Base-by-base conservation (phyloP, 2,329 filamentous ascomycete species). In the Alternaria postmessia region DNA sequence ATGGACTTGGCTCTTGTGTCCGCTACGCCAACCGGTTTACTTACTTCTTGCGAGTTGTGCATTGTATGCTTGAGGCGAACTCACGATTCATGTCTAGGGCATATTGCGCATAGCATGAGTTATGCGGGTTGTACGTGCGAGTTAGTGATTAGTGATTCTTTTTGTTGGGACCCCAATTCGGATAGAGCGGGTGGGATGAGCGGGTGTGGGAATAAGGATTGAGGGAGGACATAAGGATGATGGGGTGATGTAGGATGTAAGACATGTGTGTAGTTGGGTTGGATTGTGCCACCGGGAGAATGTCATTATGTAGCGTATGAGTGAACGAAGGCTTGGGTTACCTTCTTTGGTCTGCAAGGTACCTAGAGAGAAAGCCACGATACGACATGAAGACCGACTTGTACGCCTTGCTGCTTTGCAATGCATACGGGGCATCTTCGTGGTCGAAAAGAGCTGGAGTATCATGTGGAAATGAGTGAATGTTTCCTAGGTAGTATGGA, bases 241-340 rank as follows among this genome's bases (percentile, higher is more conserved):
- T 36, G 46, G 7, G 20, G 46, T 49, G 46, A 24, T 48, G 46
- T 34, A 48, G n/a, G 18, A 48, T 36, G 46, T 49, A 30, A n/a
- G 46, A 41, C 18, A 11, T 39, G 32, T 20, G 7, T 18, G 7
- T 20, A 39, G 38, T 41, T 22, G 38, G 18, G 38, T 12, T 11
- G 38, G 26, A 14, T 49, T 34, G 32, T 38, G 32, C 46, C 32
- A 49, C 32, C 32, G 32, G 46, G 32, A 26, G 32, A 49, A 26
- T 49, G 20, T 5, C 12, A 36, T 22, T 3, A n/a, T 8, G 20
- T 49, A 36, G 30, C 32, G 22, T 49, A 32, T 11, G 12, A 12
- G 3, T 18, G 22, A 12, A 26, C 7, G 30, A 36, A 22, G 32
- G 8, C 11, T 24, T 36, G 4, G 46, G 20, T 48, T 32, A 26